Percentiles rank a stretch among this genome's conserved stretches.
These are phyloP conservation scores for Hypsizygus marmoreus DNA, from an alignment of 768 basidiomycete genomes.

Conservation along the genomic window DNA sequence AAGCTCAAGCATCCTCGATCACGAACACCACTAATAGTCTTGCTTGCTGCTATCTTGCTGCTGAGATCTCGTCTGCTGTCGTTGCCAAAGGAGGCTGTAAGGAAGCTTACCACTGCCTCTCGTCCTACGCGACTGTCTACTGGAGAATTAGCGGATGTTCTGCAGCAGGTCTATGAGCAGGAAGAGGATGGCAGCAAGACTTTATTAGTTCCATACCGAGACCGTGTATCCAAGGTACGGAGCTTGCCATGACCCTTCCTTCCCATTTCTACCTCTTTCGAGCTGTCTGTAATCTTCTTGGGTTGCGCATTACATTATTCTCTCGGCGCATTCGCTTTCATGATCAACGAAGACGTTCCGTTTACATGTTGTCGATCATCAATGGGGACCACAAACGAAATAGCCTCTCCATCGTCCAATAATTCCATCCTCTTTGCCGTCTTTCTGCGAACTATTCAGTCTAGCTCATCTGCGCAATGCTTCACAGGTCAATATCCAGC, in stretches of 20 bases:
- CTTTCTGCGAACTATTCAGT: too few relatives aligned
- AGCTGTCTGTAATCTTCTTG: too few relatives aligned
- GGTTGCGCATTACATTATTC: too few relatives aligned
- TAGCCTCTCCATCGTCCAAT: too few relatives aligned
- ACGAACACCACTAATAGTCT: conserved; percentile 36
- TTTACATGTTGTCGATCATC: too few relatives aligned
- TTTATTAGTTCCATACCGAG: conserved; percentile 67
- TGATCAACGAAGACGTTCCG: too few relatives aligned
- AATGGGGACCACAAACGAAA: too few relatives aligned
- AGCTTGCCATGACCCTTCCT: neutral
- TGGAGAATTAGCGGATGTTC: conserved; percentile 45
- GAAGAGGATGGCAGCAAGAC: conserved; percentile 60
- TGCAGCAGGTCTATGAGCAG: conserved; percentile 66
- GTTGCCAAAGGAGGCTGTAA: conserved; percentile 32
- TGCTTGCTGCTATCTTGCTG: conserved; percentile 49
- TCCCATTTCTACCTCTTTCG: too few relatives aligned
- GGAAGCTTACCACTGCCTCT: conserved; percentile 28
- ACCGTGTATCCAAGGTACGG: conserved; percentile 62
- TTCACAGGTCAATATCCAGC: conserved; percentile 43
- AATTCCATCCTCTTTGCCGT: too few relatives aligned
- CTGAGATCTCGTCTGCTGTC: conserved; percentile 47
- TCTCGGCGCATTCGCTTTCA: too few relatives aligned
- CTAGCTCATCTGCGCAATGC: neutral
- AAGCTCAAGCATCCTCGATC: conserved; percentile 12
- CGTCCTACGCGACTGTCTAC: conserved; percentile 29